A percentile compares a stretch with the other conserved stretches of the same genome.
phyloP scores from a whole-genome alignment of 2,329 filamentous ascomycete species.

The Phialophora macrospora region DNA sequence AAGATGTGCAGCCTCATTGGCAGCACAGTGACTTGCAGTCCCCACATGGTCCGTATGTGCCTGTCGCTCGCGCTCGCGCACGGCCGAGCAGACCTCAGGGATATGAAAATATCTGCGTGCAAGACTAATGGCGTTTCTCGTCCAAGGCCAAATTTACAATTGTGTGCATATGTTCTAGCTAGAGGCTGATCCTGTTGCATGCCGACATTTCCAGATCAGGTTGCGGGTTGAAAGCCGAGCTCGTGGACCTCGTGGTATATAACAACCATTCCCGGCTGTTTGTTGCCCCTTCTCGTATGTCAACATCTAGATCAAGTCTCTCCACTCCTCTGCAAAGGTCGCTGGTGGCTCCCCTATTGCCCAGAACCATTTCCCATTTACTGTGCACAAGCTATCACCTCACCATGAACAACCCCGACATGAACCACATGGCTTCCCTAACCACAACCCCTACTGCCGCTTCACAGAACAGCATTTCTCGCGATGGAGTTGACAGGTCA shows the following conservation, averaged over 20 bases:
- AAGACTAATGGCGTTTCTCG: not conserved
- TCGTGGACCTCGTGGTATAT: conserved; percentile 6
- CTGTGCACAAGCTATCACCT: not conserved
- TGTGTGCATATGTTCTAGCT: not conserved
- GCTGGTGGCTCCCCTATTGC: not conserved
- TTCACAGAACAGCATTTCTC: not conserved
- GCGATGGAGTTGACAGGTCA: conserved; percentile 22
- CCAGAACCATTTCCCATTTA: conserved; percentile 4
- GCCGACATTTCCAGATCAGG: conserved; percentile 6
- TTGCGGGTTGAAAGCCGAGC: not conserved
- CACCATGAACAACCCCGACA: conserved; percentile 8
- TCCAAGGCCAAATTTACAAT: not conserved
- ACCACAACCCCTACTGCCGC: conserved; percentile 6
- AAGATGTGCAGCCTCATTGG: conserved; percentile 1
- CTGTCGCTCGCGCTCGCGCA: conserved; percentile 10
- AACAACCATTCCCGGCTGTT: conserved; percentile 6
- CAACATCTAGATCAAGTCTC: not conserved
- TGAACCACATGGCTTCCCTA: conserved; percentile 16
- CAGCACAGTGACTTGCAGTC: not conserved
- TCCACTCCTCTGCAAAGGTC: not conserved
- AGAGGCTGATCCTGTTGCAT: not conserved
- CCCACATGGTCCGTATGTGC: conserved; percentile 3
- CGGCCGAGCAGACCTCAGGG: conserved; percentile 3
- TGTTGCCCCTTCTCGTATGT: not conserved
- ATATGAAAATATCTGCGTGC: conserved; percentile 9